A percentile compares a stretch with the other conserved stretches of the same genome.
Conservation (phyloP, 768 basidiomycete species). For the Cystobasidium ongulense region DNA sequence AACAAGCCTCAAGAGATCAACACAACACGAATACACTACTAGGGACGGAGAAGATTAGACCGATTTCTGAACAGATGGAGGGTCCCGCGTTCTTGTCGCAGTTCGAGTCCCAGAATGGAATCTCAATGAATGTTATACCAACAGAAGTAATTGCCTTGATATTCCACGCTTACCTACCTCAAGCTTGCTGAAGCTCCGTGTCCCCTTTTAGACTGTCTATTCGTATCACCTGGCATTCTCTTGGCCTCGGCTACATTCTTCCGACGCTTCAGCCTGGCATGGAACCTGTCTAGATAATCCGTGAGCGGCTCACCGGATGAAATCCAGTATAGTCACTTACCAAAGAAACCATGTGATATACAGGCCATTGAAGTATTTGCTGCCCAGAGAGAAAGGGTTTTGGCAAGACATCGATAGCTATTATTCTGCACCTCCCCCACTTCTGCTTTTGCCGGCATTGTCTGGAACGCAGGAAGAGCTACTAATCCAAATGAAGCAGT, state of each 20-base stretch:
- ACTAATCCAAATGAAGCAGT: neutral
- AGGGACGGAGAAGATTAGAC: neutral
- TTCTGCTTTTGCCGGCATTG: neutral
- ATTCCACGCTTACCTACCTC: neutral
- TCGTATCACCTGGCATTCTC: constrained; percentile 12
- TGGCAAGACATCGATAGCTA: constrained; percentile 23
- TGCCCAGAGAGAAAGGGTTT: constrained; percentile 13
- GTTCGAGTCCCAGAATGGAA: constrained; percentile 3
- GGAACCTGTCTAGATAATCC: constrained; percentile 18
- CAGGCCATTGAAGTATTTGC: neutral
- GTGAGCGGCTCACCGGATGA: neutral
- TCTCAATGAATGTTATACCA: constrained; percentile 2
- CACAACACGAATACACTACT: constrained; percentile 22
- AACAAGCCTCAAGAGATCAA: constrained; percentile 21
- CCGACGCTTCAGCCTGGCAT: constrained; percentile 12
- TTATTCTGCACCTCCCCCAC: neutral
- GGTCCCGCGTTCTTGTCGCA: neutral
- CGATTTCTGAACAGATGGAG: neutral
- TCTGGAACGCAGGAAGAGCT: constrained; percentile 3
- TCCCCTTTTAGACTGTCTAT: neutral
- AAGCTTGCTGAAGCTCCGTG: neutral
- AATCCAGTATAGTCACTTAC: no score
- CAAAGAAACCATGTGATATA: neutral
- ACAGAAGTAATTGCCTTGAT: neutral
- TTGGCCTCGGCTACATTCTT: constrained; percentile 9